Evolutionary conservation across 148 eudicot species (phyloP), one percentile per base, ranked within the genome.

Genomic region (Silene latifolia): DNA sequence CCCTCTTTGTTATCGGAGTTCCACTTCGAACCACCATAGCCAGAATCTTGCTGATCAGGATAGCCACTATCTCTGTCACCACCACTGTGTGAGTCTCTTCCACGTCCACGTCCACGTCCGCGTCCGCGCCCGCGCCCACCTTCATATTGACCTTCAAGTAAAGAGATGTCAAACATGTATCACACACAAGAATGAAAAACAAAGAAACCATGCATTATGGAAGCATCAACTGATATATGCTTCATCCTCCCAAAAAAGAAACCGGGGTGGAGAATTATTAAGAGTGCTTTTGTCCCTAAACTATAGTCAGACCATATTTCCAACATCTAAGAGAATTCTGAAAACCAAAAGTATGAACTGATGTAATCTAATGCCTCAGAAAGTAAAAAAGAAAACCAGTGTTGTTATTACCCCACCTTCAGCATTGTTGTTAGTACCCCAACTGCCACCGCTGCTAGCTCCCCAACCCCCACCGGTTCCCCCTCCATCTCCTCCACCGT

Each of bases 51-150:
- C 69, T 83, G 68, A 58, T 83, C 88, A 32, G 77, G 75, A 47
- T 68, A 46, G 63, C 54, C 54, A 48, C 54, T 9, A 13, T 13
- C 54, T 48, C 54, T 48, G 54, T 48, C 54, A 10, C 54, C 54
- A 11, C 54, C 54, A 51, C 82, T 78, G 71, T 85, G 74, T 0
- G 90, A 83, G 14, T 48, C 54, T 48, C 54, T 78, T 68, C 94
- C 94, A 54, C 71, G 71, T 19, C 94, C 88, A 29, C 88, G 80
- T 53, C 94, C 95, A 17, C 95, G 85, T 0, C 97, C 93, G 12
- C 92, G 87, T 0, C 92, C 94, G 4, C 95, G 79, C 4, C 85
- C 80, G 11, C 81, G 80, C 48, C 85, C 79, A 75, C 89, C 98
- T 89, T 84, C 74, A 73, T 48, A 48, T 48, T 48, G 54, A 48